Base-by-base conservation (phyloP, 139 green algal species). In the Picochlorum sp. region DNA sequence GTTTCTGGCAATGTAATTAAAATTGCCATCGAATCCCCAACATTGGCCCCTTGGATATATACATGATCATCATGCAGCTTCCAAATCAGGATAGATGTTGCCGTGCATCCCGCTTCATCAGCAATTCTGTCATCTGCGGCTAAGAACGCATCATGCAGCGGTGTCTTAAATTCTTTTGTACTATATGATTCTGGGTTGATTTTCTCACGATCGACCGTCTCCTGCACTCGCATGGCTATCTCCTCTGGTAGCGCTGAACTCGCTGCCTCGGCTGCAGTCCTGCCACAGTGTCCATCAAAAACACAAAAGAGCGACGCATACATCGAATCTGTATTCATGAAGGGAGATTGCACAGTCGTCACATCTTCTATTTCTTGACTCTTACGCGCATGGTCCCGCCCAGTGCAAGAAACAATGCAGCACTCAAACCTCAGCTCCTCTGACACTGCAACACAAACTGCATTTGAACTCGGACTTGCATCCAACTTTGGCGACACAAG, bases 11-110 rank as follows among this genome's bases (percentile, higher is more conserved):
- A 21, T 44, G 58, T 75, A 50, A 14, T 69, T 60, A 24, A 77
- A 72, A 5, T 81, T 31, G 67, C 69, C 2, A 76, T 62, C 10
- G 82, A 90, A 73, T 91, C 84, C 20, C 84, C 84, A 16, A 92
- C 82, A 47, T 91, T 91, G 20, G 78, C 84, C 2, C 67, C 60
- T 70, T 90, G 82, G 30, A 83, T 38, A 67, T 70, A 74, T 8
- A 77, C 52, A 6, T 31, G 55, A 15, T 59, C 11, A n/a, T 37
- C 28, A 31, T 72, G 69, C 10, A 60, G 55, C 47, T 26, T 54
- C 84, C 84, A 91, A 3, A 70, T 66, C 24, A 92, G 66, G 26
- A 91, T 50, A 8, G 79, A 76, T 4, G 85, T 91, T 18, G 84
- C 84, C 1, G 84, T 92, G 63, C 82, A 90, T 47, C 84, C 84